Conservation (phyloP, 805 yeast genomes). For the Myxozyma udenii region DNA sequence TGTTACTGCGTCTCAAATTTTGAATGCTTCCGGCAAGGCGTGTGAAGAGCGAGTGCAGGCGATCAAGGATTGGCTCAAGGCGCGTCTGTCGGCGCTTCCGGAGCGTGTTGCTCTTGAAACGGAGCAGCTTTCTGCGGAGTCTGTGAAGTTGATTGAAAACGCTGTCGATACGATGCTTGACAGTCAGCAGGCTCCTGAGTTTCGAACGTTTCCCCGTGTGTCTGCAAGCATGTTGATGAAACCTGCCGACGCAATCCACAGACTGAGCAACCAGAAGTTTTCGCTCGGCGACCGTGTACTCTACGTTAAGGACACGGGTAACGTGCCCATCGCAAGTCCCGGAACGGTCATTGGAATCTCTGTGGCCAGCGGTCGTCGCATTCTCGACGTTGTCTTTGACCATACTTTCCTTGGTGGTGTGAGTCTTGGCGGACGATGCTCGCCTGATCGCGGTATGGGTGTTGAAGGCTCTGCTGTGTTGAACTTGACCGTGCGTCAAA, state of each 20-base stretch:
- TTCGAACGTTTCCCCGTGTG: conserved; percentile 64
- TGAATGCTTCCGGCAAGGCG: conserved; percentile 29
- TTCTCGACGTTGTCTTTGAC: conserved; percentile 78
- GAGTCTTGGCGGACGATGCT: conserved; percentile 71
- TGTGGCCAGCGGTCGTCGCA: conserved; percentile 7
- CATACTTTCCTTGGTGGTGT: conserved; percentile 77
- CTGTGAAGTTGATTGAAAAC: conserved; percentile 65
- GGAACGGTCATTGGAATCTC: conserved; percentile 74
- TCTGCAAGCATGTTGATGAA: conserved; percentile 80
- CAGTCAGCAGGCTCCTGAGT: conserved; percentile 34
- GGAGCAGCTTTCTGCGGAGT: conserved; percentile 66
- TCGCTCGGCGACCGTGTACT: conserved; percentile 86
- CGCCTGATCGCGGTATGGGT: conserved; percentile 75
- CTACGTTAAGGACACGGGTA: conserved; percentile 81
- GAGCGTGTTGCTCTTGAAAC: conserved; percentile 70
- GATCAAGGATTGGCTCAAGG: conserved; percentile 46
- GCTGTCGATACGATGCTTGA: conserved; percentile 44
- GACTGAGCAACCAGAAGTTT: conserved; percentile 71
- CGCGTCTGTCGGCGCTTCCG: conserved; percentile 39
- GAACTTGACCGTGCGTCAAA: conserved; percentile 69
- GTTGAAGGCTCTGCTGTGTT: conserved; percentile 78
- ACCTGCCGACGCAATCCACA: conserved; percentile 67
- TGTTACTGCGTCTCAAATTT: neutral
- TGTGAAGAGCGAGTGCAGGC: conserved; percentile 35
- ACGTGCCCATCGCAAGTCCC: conserved; percentile 78